Evolutionary conservation across 2,329 filamentous ascomycete genomes (phyloP), one percentile per base, ranked within the genome.

Genomic region (Thelonectria blattea): DNA sequence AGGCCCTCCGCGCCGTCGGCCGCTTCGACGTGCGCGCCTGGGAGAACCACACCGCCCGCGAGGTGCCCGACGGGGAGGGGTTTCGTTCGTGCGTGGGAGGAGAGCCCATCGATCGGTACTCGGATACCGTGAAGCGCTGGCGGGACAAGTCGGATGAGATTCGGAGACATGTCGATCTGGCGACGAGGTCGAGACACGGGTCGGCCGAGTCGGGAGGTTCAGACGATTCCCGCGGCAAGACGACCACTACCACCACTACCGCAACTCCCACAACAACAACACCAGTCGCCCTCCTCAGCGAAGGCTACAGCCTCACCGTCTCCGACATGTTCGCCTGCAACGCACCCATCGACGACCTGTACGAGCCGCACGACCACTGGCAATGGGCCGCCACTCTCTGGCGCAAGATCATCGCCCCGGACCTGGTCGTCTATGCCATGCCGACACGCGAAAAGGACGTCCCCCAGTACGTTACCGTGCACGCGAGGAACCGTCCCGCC

Each of bases 381-480:
- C 91, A 96, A 75, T 98, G 94, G 94, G 92, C 95, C 81, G 94
- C 94, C 37, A 94, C 91, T 45, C 84, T 97, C 20, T 98, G 94
- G 94, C 88, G 93, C 10, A 92, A 92, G 10, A 90, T 91, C 55
- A 83, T 93, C 1, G 92, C 91, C 0, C 88, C 94, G 0, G 94
- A 98, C 74, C 78, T 94, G 47, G 90, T 90, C 1, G 81, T 95
- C 27, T 92, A 90, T 70, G 83, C 91, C 17, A 82, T 80, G 69
- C 68, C 73, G 39, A 68, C 69, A 47, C 37, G 69, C 7, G 74
- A 76, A 41, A 75, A 76, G 14, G 77, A 78, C 55, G 71, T 75
- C 46, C 65, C 65, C n/a, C 72, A 67, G 20, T 63, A 52, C 48
- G 83, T 81, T 3, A 76, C 78, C 0, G 86, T 91, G 5, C 87